Conservation (phyloP, 352 stramenopile genomes). For the Pythium coloratum region DNA sequence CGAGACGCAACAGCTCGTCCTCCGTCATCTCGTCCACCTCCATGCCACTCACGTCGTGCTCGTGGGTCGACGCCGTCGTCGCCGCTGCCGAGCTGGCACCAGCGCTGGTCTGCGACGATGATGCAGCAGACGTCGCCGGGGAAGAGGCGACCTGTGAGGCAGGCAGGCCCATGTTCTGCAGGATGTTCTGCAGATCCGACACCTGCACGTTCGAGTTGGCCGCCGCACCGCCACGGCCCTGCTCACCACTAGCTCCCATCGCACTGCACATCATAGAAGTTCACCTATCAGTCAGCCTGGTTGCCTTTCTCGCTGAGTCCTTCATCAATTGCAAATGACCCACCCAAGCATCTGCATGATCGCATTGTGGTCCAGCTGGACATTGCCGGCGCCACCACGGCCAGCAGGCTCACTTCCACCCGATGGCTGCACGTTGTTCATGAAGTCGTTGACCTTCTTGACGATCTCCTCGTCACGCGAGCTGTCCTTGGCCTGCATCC, state of each 20-base stretch:
- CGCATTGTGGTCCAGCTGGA: slow-evolving; percentile 87
- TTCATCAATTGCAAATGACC: background rate
- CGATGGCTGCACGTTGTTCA: slow-evolving; percentile 81
- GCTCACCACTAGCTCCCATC: slow-evolving; percentile 73
- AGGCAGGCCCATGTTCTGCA: slow-evolving; percentile 87
- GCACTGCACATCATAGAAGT: slow-evolving; percentile 32
- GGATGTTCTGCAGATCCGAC: slow-evolving; percentile 84
- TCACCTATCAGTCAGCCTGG: background rate
- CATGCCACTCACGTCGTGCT: slow-evolving; percentile 78
- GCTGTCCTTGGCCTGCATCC: slow-evolving; percentile 93
- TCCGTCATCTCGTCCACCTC: slow-evolving; percentile 88
- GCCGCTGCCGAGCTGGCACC: slow-evolving; percentile 65
- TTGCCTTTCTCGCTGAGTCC: background rate
- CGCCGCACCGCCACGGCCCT: slow-evolving; percentile 37
- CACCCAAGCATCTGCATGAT: slow-evolving; percentile 92
- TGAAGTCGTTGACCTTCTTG: slow-evolving; percentile 89
- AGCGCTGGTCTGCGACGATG: slow-evolving; percentile 69
- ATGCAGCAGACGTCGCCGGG: slow-evolving; percentile 69
- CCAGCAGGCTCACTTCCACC: slow-evolving; percentile 27
- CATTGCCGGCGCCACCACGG: slow-evolving; percentile 46
- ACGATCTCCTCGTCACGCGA: slow-evolving; percentile 85
- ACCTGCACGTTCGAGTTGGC: slow-evolving; percentile 67
- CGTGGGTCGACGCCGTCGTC: slow-evolving; percentile 71
- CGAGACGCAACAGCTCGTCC: slow-evolving; percentile 80
- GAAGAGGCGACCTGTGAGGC: slow-evolving; percentile 67